These are phyloP conservation scores for Rhizophagus prolifer DNA, from an alignment of 192 early-diverging fungal genomes.

Conservation along the genomic window DNA sequence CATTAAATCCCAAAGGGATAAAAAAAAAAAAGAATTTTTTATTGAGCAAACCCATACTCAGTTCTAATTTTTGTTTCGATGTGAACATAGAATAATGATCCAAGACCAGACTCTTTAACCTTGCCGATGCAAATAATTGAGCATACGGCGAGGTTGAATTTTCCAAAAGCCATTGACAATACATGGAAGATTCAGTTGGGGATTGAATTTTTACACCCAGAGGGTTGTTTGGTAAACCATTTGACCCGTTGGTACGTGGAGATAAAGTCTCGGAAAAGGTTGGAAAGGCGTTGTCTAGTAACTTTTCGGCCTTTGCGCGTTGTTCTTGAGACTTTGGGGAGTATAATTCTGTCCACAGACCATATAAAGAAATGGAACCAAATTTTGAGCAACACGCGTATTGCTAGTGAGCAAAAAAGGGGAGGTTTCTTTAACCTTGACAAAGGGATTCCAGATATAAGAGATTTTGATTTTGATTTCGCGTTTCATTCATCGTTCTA, in stretches of 20 bases:
- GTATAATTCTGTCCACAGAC: constrained; percentile 41
- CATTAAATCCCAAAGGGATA: not conserved
- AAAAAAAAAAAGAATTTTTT: not conserved
- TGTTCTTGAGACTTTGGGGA: constrained; percentile 56
- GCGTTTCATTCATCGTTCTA: constrained; percentile 16
- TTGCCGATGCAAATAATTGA: constrained; percentile 62
- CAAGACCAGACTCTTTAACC: constrained; percentile 57
- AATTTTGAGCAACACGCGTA: constrained; percentile 27
- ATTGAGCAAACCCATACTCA: constrained; percentile 45
- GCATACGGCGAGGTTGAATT: constrained; percentile 65
- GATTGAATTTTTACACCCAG: constrained; percentile 21
- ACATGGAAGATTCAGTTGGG: constrained; percentile 51
- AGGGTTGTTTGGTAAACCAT: constrained; percentile 18
- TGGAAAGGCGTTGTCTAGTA: constrained; percentile 77
- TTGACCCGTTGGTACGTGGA: constrained; percentile 42
- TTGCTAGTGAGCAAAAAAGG: constrained; percentile 21
- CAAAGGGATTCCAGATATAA: constrained; percentile 26
- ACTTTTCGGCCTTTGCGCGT: constrained; percentile 66
- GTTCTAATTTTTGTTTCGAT: constrained; percentile 47
- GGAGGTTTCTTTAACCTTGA: constrained; percentile 22
- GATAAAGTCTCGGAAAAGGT: constrained; percentile 68
- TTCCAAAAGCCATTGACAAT: constrained; percentile 58
- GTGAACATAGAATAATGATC: constrained; percentile 59
- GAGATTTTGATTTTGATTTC: constrained; percentile 18
- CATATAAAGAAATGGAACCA: constrained; percentile 7